Conservation (phyloP, 2,329 filamentous ascomycete species). For the Fusarium sp. region DNA sequence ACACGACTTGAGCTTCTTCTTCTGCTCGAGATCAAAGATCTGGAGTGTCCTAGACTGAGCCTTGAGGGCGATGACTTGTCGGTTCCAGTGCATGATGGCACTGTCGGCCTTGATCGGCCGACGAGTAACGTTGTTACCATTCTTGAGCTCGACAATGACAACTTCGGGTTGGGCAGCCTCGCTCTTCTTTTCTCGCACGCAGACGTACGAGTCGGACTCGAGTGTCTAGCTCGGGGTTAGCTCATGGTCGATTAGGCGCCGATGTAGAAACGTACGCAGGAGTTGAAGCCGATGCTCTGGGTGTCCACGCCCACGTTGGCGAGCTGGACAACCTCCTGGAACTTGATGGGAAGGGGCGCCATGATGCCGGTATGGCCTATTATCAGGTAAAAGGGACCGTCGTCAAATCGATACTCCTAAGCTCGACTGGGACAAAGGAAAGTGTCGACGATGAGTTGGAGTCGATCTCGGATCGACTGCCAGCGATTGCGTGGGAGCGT, state of each 20-base stretch:
- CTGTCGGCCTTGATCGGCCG: slow-evolving; percentile 98
- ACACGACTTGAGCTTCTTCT: slow-evolving; percentile 96
- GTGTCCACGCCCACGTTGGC: slow-evolving; percentile 60
- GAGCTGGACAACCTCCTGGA: slow-evolving; percentile 87
- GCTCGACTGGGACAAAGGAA: slow-evolving; percentile 31
- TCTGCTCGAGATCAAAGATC: slow-evolving; percentile 94
- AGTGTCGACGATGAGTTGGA: slow-evolving; percentile 14
- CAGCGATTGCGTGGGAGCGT: slow-evolving; percentile 39
- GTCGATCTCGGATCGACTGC: slow-evolving; percentile 43
- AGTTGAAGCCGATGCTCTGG: slow-evolving; percentile 78
- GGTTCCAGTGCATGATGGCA: slow-evolving; percentile 99
- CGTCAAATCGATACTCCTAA: slow-evolving; percentile 41
- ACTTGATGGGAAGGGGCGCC: slow-evolving; percentile 89
- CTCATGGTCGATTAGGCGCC: slow-evolving; percentile 18
- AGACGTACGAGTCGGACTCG: slow-evolving; percentile 97
- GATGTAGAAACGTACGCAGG: slow-evolving; percentile 70
- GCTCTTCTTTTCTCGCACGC: slow-evolving; percentile 93
- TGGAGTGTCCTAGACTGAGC: slow-evolving; percentile 94
- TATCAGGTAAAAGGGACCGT: slow-evolving; percentile 41
- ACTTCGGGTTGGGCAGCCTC: slow-evolving; percentile 90
- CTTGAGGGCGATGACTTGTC: slow-evolving; percentile 96
- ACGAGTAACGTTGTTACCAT: slow-evolving; percentile 93
- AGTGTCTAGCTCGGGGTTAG: slow-evolving; percentile 75
- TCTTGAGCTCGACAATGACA: slow-evolving; percentile 97
- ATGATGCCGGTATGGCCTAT: slow-evolving; percentile 54